phyloP scores from a whole-genome alignment of 345 rosid species.

The Hypericum androsaemum region DNA sequence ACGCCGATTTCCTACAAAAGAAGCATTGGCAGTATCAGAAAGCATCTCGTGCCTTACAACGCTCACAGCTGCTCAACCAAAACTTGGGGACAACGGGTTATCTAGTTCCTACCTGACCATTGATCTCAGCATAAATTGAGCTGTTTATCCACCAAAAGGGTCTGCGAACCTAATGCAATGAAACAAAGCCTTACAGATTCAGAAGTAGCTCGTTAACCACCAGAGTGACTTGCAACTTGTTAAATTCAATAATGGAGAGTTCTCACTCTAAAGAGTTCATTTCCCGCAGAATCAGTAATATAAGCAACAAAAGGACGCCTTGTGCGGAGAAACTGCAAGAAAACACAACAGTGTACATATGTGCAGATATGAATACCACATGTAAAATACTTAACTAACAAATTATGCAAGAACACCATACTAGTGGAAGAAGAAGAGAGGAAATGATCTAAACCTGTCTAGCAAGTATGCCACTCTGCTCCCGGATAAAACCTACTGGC shows the following conservation, averaged over 20 bases:
- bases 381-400: too few species aligned
- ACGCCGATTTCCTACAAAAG: constrained; percentile 70
- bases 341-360: not conserved
- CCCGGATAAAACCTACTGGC: constrained; percentile 89
- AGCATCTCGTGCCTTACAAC: constrained; percentile 3
- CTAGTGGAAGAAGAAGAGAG: not conserved
- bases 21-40: constrained; percentile 13
- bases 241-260: constrained; percentile 8
- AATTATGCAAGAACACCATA: too few species aligned
- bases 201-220: constrained; percentile 12
- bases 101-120: constrained; percentile 53
- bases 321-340: constrained; percentile 58
- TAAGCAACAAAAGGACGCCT: constrained; percentile 89
- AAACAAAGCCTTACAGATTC: constrained; percentile 19
- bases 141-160: constrained; percentile 97
- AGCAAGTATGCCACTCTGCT: constrained; percentile 66
- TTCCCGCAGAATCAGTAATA: constrained; percentile 62
- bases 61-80: not conserved
- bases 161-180: constrained; percentile 62
- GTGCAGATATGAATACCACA: too few species aligned
- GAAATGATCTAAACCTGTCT: constrained; percentile 47
- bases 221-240: constrained; percentile 5
- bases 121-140: constrained; percentile 85
- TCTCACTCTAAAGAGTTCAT: constrained; percentile 75
- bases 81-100: constrained; percentile 1